Percentiles rank a stretch among this genome's conserved stretches.
Evolutionary conservation across 106 monocot species (phyloP).

Genomic region (Phalaenopsis aphrodite): DNA sequence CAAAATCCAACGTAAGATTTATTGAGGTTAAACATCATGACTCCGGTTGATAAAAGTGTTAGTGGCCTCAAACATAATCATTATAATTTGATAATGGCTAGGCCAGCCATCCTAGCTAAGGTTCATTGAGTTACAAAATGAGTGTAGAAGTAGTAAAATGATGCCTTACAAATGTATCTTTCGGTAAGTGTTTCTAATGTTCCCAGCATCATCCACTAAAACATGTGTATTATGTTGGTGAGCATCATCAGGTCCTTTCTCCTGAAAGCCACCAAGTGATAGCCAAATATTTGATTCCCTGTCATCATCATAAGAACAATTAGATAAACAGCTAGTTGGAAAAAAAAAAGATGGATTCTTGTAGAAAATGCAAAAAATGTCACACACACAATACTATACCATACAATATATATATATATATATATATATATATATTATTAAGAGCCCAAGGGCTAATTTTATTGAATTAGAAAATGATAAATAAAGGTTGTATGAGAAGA

Average conservation of each 20-base stretch:
- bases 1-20: background rate
- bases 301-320: constrained; percentile 14
- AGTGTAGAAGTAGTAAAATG: constrained; percentile 6
- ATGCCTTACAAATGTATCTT: constrained; percentile 86
- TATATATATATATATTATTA: no score
- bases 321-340: background rate
- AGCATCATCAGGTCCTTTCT: constrained; percentile 71
- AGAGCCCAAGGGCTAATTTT: no score
- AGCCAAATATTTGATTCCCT: constrained; percentile 87
- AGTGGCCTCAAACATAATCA: background rate
- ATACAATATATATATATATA: no score
- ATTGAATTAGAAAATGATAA: no score
- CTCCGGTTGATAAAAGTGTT: background rate
- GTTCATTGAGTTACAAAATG: background rate
- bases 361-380: background rate
- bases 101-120: background rate
- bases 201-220: constrained; percentile 75
- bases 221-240: constrained; percentile 85
- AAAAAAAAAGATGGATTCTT: background rate
- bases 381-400: no score
- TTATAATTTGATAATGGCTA: background rate
- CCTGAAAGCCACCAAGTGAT: constrained; percentile 91
- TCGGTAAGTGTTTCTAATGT: constrained; percentile 59
- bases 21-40: background rate
- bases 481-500: no score